Base-by-base conservation (phyloP, 306 rosid species). In the Delonix regia region DNA sequence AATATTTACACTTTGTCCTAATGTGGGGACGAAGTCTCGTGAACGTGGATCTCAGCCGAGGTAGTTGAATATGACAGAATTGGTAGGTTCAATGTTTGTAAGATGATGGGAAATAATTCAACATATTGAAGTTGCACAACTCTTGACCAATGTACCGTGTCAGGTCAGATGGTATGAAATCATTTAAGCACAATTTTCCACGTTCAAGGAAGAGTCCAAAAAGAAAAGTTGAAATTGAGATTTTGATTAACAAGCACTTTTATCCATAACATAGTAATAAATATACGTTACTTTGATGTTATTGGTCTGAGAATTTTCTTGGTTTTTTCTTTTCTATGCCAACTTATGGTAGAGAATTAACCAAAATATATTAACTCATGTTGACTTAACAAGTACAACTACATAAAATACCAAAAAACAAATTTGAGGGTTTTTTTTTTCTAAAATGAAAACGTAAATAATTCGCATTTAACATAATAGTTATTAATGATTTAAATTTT, bases 1-100 rank as follows among this genome's bases (percentile, higher is more conserved):
- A 12, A 75, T 7, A 64, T 15, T 79, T 14, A 24, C 16, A 59
- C 24, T 28, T n/a, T 51, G 0, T 36, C 51, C 14, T 62, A 0
- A 52, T 30, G 34, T 6, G 41, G 36, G 75, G 28, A 6, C 61
- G 0, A 52, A 15, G 42, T 76, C 45, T 62, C 61, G 9, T 9
- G 10, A 77, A 68, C 81, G 34, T 77, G 48, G 39, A 77, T 19
- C 71, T 0, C 27, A 25, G n/a, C 33, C 9, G 42, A 19, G 36
- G 14, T 36, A 24, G 11, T 24, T 38, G 49, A 67, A 51, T 57
- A 41, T 69, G 70, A 74, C 77, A 33, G 48, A 49, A 52, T 30
- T 49, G 53, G 60, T 41, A 67, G 74, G 51, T 78, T 83, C 83
- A 79, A 53, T 74, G 86, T 68, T 66, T 0, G n/a, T 33, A 42